Percentiles rank a stretch among this genome's conserved stretches.
phyloP scores from a whole-genome alignment of 441 rosid genomes.

The Francoa sonchifolia region DNA sequence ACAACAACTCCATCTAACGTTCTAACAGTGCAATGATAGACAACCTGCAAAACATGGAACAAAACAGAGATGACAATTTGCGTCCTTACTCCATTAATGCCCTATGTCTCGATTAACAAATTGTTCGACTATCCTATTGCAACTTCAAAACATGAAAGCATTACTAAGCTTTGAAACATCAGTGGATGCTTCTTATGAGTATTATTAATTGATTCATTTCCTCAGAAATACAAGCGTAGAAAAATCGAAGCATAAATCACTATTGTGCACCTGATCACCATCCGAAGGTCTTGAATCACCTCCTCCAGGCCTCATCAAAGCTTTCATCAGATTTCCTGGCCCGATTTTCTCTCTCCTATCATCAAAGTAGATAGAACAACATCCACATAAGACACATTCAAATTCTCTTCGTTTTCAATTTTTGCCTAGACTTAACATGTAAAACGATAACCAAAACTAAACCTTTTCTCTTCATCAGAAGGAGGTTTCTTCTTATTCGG shows the following conservation, averaged over 20 bases:
- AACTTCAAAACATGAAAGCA: background rate
- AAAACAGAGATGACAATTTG: background rate
- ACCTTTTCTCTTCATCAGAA: conserved; percentile 60
- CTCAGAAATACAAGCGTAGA: background rate
- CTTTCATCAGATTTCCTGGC: conserved; percentile 90
- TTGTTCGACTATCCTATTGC: background rate
- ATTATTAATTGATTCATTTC: background rate
- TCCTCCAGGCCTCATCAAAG: conserved; percentile 80
- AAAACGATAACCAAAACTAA: background rate
- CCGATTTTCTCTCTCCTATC: conserved; percentile 75
- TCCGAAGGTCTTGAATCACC: conserved; percentile 74
- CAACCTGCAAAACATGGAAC: conserved; percentile 31
- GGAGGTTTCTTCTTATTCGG: conserved; percentile 43
- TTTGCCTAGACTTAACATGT: background rate
- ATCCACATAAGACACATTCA: background rate
- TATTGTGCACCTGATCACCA: conserved; percentile 72
- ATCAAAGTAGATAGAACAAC: background rate
- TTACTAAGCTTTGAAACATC: too few relatives aligned
- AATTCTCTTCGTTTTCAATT: background rate
- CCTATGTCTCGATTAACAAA: background rate
- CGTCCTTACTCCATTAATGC: background rate
- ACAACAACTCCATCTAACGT: conserved; percentile 79
- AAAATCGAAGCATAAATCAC: background rate
- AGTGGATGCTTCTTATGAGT: background rate
- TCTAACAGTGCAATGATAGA: conserved; percentile 75